These are phyloP conservation scores for Pythium myriotylum DNA, from an alignment of 352 stramenopile genomes.

Conservation along the genomic window DNA sequence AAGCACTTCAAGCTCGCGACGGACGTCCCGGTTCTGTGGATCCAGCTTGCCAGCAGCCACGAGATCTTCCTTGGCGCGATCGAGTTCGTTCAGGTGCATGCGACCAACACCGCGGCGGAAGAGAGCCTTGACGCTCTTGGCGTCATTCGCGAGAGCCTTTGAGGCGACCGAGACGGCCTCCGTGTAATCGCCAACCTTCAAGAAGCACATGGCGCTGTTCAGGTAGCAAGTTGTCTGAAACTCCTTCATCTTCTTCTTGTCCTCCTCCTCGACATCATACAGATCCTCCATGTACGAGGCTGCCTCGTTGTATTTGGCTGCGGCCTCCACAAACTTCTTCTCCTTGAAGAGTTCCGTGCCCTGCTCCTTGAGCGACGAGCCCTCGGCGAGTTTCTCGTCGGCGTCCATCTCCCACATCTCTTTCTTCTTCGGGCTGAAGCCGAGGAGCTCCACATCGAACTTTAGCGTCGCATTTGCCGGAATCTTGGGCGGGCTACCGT, in stretches of 20 bases:
- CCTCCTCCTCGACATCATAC: slow-evolving; percentile 84
- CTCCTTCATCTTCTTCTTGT: slow-evolving; percentile 87
- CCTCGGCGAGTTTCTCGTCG: slow-evolving; percentile 84
- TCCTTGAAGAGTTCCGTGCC: slow-evolving; percentile 94
- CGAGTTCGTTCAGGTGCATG: slow-evolving; percentile 85
- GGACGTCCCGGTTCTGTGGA: slow-evolving; percentile 81
- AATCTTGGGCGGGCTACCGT: slow-evolving; percentile 93
- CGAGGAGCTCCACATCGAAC: slow-evolving; percentile 96
- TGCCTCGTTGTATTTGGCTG: slow-evolving; percentile 82
- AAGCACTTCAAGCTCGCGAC: slow-evolving; percentile 70
- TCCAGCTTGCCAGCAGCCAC: slow-evolving; percentile 82
- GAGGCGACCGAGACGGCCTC: slow-evolving; percentile 82
- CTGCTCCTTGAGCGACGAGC: slow-evolving; percentile 87
- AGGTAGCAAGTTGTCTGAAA: slow-evolving; percentile 90
- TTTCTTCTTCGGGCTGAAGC: slow-evolving; percentile 94
- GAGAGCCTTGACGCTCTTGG: slow-evolving; percentile 83
- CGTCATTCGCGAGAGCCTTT: slow-evolving; percentile 85
- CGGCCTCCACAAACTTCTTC: slow-evolving; percentile 85
- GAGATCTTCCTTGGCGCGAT: slow-evolving; percentile 87
- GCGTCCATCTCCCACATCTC: slow-evolving; percentile 93
- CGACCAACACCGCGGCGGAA: slow-evolving; percentile 83
- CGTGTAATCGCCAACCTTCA: slow-evolving; percentile 92
- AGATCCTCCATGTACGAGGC: slow-evolving; percentile 86
- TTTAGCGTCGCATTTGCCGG: slow-evolving; percentile 92
- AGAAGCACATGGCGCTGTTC: slow-evolving; percentile 94